Evolutionary conservation across 257 asterid genomes (phyloP).

Genomic region (Solanum appendiculatum): DNA sequence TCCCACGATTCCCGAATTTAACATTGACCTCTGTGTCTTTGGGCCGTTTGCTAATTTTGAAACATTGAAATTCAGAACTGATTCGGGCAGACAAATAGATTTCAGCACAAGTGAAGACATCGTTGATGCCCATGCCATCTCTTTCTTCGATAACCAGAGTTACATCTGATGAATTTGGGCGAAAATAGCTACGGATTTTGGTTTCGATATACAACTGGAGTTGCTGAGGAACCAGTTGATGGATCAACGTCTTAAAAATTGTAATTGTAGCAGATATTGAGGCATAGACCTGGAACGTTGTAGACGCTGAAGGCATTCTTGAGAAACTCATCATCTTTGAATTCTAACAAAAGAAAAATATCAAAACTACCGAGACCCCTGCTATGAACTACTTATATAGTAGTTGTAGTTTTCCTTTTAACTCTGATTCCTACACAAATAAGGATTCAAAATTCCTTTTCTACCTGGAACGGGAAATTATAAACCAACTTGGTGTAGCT

Average conservation of each 20-base stretch:
- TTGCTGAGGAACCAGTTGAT: conserved; percentile 49
- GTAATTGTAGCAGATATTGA: conserved; percentile 43
- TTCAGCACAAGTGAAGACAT: conserved; percentile 47
- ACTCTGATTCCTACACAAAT: not conserved
- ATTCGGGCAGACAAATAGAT: conserved; percentile 38
- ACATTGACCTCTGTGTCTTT: conserved; percentile 24
- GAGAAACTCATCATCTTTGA: conserved; percentile 21
- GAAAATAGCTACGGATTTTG: conserved; percentile 20
- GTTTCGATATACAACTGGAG: conserved; percentile 21
- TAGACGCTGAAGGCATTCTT: conserved; percentile 41
- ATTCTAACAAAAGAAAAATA: too few species aligned
- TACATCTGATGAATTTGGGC: conserved; percentile 2
- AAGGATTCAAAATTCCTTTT: not conserved
- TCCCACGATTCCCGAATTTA: conserved; percentile 40
- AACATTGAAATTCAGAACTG: conserved; percentile 28
- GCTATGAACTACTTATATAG: not conserved
- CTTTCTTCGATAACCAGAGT: conserved; percentile 42
- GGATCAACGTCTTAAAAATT: conserved; percentile 43
- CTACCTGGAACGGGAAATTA: not conserved
- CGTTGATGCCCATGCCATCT: conserved; percentile 51
- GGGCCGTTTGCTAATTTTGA: conserved; percentile 43
- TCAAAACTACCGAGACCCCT: not conserved
- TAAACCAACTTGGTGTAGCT: not conserved
- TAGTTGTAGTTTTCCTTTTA: not conserved
- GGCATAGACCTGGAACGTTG: conserved; percentile 53